Evolutionary conservation across 2,329 filamentous ascomycete genomes (phyloP), one percentile per base, ranked within the genome.

Genomic region (Tolypocladium ophioglossoides): DNA sequence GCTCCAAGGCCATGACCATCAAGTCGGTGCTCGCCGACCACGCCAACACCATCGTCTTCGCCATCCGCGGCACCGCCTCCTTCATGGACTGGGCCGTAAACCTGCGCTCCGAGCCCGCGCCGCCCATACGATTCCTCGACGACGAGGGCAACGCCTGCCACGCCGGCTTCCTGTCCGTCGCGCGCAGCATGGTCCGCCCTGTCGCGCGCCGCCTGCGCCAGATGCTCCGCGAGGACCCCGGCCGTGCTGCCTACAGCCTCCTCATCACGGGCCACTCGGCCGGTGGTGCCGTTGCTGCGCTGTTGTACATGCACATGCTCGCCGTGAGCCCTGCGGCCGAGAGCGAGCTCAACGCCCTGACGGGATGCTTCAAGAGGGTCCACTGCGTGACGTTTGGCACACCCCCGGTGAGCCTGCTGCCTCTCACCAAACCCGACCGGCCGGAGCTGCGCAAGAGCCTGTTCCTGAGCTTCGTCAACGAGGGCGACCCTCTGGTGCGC

Each of bases 41-140:
- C 62, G 83, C 85, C 72, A 83, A 88, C 64, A 85, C 85, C 20
- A 85, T 95, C 54, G 86, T 95, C 12, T 88, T 95, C 63, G 89
- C 90, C 16, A 88, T 95, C 57, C 82, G 90, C 22, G 90, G 90
- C 22, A 90, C 85, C 0, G 83, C 89, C 27, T 87, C 82, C 8
- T 87, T 94, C 61, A 83, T 87, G 73, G 90, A 95, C 70, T 95
- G 90, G 90, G 80, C 86, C 2, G 87, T 94, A 48, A 95, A 95
- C 66, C 78, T 94, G 53, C 82, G 87, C 51, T 80, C 80, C 1
- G 82, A 79, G 0, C 89, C 89, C 0, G 75, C 79, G 0, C 76
- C 82, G 1, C 88, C 90, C 0, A 66, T 64, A 0, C 81, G 79
- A 1, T 94, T 95, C 65, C 75, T 95, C 30, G 89, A 95, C 63